These are phyloP conservation scores for Pseudozyma pruni DNA, from an alignment of 1,284 basidiomycete genomes.

Conservation along the genomic window DNA sequence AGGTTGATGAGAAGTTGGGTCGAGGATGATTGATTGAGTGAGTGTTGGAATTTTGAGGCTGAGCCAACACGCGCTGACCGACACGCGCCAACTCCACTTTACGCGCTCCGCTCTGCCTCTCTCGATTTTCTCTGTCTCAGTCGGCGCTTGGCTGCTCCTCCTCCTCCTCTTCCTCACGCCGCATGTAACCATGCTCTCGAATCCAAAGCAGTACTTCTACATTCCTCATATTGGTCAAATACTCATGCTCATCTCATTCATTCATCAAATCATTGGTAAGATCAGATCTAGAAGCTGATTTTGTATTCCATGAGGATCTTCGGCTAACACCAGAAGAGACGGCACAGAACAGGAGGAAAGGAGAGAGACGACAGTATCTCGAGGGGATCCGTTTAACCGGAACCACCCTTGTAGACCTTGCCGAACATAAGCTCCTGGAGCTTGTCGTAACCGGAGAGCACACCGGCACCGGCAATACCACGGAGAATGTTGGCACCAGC, in stretches of 20 bases:
- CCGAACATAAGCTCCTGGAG: conserved; percentile 75
- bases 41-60: conserved; percentile 12
- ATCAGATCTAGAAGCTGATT: conserved; percentile 44
- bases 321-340: conserved; percentile 5
- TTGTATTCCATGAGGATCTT: conserved; percentile 35
- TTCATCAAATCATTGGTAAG: not conserved
- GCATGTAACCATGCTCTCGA: no score
- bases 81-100: conserved; percentile 19
- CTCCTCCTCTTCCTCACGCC: not conserved
- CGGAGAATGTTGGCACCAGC: conserved; percentile 97
- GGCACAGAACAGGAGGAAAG: conserved; percentile 22
- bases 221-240: not conserved
- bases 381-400: conserved; percentile 35
- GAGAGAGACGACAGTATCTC: not conserved
- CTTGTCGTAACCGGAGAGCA: conserved; percentile 84
- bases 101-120: conserved; percentile 3
- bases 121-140: no score
- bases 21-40: not conserved
- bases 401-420: conserved; percentile 67
- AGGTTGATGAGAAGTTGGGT: not conserved
- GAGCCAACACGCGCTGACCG: conserved; percentile 8
- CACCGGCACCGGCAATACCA: conserved; percentile 98
- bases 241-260: not conserved
- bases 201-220: no score
- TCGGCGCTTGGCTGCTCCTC: no score